These are phyloP conservation scores for Fusarium sulawesiense DNA, from an alignment of 2,329 filamentous ascomycete species.

Conservation along the genomic window DNA sequence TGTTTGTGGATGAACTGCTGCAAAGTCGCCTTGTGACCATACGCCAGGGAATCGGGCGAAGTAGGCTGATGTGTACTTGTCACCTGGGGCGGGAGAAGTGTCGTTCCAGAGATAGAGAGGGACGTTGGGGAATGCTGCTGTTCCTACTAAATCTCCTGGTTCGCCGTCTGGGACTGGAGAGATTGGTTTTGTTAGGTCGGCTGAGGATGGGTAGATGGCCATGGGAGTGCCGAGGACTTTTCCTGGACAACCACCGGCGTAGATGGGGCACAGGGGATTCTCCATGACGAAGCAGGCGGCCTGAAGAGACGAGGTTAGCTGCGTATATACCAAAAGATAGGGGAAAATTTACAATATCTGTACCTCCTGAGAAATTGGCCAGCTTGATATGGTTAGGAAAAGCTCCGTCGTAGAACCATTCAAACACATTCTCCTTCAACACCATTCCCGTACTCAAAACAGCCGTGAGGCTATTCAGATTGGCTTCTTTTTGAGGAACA, in stretches of 20 bases:
- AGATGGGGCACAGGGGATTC: conserved; percentile 76
- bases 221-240: conserved; percentile 62
- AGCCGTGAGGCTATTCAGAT: conserved; percentile 69
- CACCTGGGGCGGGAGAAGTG: conserved; percentile 58
- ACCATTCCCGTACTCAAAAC: conserved; percentile 87
- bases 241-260: conserved; percentile 66
- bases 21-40: conserved; percentile 88
- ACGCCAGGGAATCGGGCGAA: conserved; percentile 73
- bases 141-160: conserved; percentile 80
- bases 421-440: conserved; percentile 78
- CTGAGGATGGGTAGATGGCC: conserved; percentile 66
- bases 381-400: conserved; percentile 77
- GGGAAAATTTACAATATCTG: conserved; percentile 70
- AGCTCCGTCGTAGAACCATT: conserved; percentile 79
- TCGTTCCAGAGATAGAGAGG: conserved; percentile 75
- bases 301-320: conserved; percentile 42
- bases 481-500: conserved; percentile 68
- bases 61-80: conserved; percentile 70
- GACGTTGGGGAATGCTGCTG: conserved; percentile 78
- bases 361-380: conserved; percentile 80
- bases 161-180: conserved; percentile 65
- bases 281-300: conserved; percentile 71
- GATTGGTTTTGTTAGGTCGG: conserved; percentile 59
- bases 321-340: background rate
- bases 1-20: conserved; percentile 75